Conservation (phyloP, 2,329 filamentous ascomycete genomes). For the Pseudofabraea citricarpa region DNA sequence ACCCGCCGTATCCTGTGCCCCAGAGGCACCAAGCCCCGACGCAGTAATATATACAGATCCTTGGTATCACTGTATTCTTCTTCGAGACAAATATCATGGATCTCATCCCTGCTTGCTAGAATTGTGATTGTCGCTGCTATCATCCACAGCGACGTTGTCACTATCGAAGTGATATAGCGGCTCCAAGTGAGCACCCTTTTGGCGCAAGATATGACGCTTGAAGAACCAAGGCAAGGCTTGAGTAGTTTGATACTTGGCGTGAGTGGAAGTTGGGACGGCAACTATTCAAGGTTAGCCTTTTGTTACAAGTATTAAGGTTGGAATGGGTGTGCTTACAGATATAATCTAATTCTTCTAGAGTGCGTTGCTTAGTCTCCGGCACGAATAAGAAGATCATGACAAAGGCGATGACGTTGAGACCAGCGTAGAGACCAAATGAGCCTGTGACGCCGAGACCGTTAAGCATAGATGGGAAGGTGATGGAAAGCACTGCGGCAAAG, state of each 20-base stretch:
- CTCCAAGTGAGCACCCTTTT: conserved; percentile 40
- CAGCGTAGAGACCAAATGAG: conserved; percentile 48
- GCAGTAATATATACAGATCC: no score
- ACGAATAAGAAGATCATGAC: conserved; percentile 50
- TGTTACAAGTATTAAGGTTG: neutral
- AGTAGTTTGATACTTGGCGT: conserved; percentile 13
- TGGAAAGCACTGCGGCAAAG: conserved; percentile 57
- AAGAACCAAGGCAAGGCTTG: conserved; percentile 15
- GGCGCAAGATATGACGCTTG: conserved; percentile 31
- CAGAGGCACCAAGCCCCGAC: no score
- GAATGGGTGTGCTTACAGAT: conserved; percentile 31
- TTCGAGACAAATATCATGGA: no score
- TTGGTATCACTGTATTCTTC: no score
- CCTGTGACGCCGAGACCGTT: conserved; percentile 27
- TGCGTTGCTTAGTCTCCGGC: conserved; percentile 49
- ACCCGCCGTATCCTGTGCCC: no score
- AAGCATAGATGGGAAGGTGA: conserved; percentile 34
- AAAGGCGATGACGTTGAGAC: conserved; percentile 48
- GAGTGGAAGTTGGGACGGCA: conserved; percentile 12
- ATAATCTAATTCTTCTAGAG: conserved; percentile 35
- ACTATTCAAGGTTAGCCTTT: conserved; percentile 33
- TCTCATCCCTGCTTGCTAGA: no score
- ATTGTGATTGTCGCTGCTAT: no score
- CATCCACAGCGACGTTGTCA: no score
- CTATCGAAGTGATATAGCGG: conserved; percentile 46